Conservation (phyloP, 2,329 filamentous ascomycete genomes). For the Pseudocercospora eumusae region DNA sequence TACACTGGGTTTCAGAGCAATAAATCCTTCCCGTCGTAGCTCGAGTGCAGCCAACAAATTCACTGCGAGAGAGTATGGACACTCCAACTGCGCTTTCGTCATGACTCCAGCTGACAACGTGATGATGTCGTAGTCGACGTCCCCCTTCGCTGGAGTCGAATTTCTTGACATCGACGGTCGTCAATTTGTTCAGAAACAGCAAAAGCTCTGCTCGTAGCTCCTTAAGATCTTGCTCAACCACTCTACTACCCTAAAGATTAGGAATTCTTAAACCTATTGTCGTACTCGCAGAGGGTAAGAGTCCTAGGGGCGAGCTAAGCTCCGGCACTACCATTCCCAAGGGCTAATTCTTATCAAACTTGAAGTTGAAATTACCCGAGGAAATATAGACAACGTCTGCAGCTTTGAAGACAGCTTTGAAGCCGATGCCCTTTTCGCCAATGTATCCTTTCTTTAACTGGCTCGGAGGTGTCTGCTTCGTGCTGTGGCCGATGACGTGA, state of each 20-base stretch:
- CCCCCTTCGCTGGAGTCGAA: not conserved
- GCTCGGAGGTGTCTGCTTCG: conserved; percentile 43
- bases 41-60: not conserved
- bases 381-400: conserved; percentile 50
- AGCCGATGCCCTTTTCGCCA: conserved; percentile 56
- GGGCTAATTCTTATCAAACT: conserved; percentile 40
- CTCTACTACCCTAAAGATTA: not conserved
- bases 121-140: not conserved
- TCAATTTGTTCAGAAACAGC: not conserved
- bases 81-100: not conserved
- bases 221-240: not conserved
- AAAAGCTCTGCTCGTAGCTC: not conserved
- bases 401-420: conserved; percentile 55
- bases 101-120: not conserved
- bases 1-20: not conserved
- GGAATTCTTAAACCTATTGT: conserved; percentile 31
- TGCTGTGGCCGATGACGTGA: conserved; percentile 50
- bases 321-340: conserved; percentile 44
- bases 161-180: not conserved
- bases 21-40: not conserved
- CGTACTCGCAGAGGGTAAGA: conserved; percentile 11
- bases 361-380: conserved; percentile 50
- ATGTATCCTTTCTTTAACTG: conserved; percentile 45
- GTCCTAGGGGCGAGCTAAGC: conserved; percentile 31
- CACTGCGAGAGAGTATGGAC: not conserved